Base-by-base conservation (phyloP, 1,139 yeast species). In the Debaryomyces singareniensis region DNA sequence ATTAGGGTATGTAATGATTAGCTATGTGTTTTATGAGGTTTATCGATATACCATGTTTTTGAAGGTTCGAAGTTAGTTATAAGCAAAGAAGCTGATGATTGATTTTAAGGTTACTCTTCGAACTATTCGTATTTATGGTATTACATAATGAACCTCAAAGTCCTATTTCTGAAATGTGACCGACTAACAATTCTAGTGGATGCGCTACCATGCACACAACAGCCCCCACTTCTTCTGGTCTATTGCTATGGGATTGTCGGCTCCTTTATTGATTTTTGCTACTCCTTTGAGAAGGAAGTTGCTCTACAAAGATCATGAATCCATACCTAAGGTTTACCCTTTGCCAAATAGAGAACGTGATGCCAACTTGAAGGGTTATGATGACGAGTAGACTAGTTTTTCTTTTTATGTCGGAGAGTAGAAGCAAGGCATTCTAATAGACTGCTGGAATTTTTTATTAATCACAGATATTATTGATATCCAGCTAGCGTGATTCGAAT, bases 181-280 rank as follows among this genome's bases (percentile, higher is more conserved):
- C n/a, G n/a, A n/a, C n/a, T n/a, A n/a, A n/a, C 30, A 14, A n/a
- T 10, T 22, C 20, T 40, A 80, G 85, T 83, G 86, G 82, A 58
- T 78, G 39, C 81, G 89, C 55, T 82, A 76, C 58, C 81, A 79
- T 45, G 83, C 91, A 25, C 85, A 82, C 60, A 76, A 76, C 43
- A 76, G 77, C 52, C 94, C 95, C 31, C 87, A 82, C 54, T 67
- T 82, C 44, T 80, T 82, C 56, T 78, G 69, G 52, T 68, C 91
- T n/a, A 70, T 77, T 16, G 66, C 68, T 24, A 64, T 83, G 44
- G 94, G 89, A 7, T 55, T 75, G 29, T 53, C 79, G 27, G 87
- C 84, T 6, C 93, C 93, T 11, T 57, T 75, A 12, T 66, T 81
- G 35, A 55, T 80, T 43, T 61, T 68, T 29, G 69, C 71, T 31